Evolutionary conservation across 495 filamentous ascomycete species (phyloP).

Genomic region (Aspergillus taichungensis): DNA sequence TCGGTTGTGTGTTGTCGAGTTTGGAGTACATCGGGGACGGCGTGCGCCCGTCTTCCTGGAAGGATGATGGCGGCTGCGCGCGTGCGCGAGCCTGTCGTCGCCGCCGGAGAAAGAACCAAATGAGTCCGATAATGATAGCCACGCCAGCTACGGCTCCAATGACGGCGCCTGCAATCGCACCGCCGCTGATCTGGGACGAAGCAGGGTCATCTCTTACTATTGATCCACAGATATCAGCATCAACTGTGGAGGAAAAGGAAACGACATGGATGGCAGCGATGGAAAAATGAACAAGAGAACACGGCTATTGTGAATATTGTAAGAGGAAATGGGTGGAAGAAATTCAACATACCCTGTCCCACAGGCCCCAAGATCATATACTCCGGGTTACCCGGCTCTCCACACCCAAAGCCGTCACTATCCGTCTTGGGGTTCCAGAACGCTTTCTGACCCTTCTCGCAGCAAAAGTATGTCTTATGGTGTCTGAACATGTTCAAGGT

Average conservation of each 20-base stretch:
- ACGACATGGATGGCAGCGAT: too few species aligned
- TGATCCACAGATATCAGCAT: too few species aligned
- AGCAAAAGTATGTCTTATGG: conserved; percentile 11
- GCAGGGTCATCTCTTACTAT: neutral
- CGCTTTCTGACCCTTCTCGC: conserved; percentile 1
- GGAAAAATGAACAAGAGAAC: too few species aligned
- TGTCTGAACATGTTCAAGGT: conserved; percentile 4
- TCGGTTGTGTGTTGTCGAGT: neutral
- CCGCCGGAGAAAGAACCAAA: conserved; percentile 6
- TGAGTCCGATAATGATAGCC: neutral
- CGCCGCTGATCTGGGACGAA: neutral
- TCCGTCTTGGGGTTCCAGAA: conserved; percentile 4
- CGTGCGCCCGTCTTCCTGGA: too few species aligned
- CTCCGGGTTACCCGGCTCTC: neutral
- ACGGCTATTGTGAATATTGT: too few species aligned
- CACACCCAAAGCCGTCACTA: conserved; percentile 3
- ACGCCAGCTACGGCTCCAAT: conserved; percentile 9
- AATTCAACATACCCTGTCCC: neutral
- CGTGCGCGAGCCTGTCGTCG: neutral
- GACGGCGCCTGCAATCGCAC: conserved; percentile 10
- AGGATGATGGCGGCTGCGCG: neutral
- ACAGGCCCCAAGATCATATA: conserved; percentile 1
- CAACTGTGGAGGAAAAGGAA: too few species aligned
- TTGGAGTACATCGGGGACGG: too few species aligned
- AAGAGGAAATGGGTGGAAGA: too few species aligned